Percentiles rank a stretch among this genome's conserved stretches.
Conservation (phyloP, 345 rosid species). For the Lepidium africanum region DNA sequence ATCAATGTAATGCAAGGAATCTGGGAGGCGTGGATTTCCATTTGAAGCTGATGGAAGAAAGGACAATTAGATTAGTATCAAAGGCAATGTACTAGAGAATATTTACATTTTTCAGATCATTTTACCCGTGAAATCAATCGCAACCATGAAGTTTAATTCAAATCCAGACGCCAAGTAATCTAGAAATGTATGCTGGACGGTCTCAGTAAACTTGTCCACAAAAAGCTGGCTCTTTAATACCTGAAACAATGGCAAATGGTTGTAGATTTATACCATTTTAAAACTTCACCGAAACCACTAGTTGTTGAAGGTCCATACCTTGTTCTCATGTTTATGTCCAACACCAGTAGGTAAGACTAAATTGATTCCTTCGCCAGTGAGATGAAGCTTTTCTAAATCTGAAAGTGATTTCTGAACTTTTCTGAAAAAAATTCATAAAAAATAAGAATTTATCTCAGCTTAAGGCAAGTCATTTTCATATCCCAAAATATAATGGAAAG, state of each 20-base stretch:
- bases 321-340: conserved; percentile 55
- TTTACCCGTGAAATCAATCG: conserved; percentile 90
- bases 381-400: conserved; percentile 64
- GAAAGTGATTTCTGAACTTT: conserved; percentile 66
- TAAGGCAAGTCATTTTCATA: neutral
- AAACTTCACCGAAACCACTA: neutral
- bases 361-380: conserved; percentile 43
- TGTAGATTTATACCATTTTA: neutral
- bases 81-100: neutral
- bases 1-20: conserved; percentile 79
- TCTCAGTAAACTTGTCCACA: conserved; percentile 67
- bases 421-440: conserved; percentile 39
- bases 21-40: conserved; percentile 88
- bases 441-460: conserved; percentile 16
- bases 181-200: conserved; percentile 60
- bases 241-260: conserved; percentile 26
- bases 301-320: conserved; percentile 34
- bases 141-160: conserved; percentile 91
- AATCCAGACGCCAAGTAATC: conserved; percentile 82
- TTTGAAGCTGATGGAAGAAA: conserved; percentile 64
- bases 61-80: neutral
- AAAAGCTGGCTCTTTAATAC: conserved; percentile 58
- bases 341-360: conserved; percentile 44
- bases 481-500: neutral
- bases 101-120: neutral